phyloP scores from a whole-genome alignment of 805 yeast species.

The Barnettozyma sp. region DNA sequence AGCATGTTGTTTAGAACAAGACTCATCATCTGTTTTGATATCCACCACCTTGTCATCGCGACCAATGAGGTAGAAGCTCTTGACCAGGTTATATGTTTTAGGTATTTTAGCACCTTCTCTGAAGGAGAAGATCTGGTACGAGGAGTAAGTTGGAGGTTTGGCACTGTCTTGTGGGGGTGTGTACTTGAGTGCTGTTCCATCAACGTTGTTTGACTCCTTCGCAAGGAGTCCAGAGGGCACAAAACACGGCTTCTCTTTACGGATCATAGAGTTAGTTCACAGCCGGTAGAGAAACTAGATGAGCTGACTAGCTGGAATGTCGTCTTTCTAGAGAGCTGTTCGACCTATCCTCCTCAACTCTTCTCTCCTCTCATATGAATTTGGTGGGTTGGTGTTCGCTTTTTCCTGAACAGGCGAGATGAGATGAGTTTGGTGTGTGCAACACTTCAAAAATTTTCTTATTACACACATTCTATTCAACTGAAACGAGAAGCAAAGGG shows the following conservation, averaged over 20 bases:
- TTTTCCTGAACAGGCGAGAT: conserved; percentile 15
- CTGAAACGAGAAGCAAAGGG: no score
- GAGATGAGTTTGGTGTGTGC: no score
- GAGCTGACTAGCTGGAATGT: no score
- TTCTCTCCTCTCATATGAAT: no score
- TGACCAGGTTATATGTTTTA: conserved; percentile 22
- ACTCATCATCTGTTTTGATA: conserved; percentile 29
- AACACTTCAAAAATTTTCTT: no score
- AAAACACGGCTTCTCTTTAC: conserved; percentile 30
- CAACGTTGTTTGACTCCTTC: conserved; percentile 30
- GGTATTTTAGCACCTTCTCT: conserved; percentile 22
- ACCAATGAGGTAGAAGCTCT: conserved; percentile 31
- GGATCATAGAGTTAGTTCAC: no score
- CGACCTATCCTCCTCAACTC: no score
- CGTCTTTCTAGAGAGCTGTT: no score
- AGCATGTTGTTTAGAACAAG: conserved; percentile 43
- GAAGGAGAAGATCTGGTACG: conserved; percentile 28
- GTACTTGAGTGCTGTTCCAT: conserved; percentile 34
- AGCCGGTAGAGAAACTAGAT: no score
- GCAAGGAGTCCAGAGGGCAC: conserved; percentile 38
- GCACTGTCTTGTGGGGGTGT: conserved; percentile 31
- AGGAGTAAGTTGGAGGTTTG: conserved; percentile 24
- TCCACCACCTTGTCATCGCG: conserved; percentile 32
- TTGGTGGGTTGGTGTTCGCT: conserved; percentile 16
- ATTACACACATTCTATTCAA: no score